phyloP scores from a whole-genome alignment of 352 stramenopile species.

The Globisporangium yorkense region DNA sequence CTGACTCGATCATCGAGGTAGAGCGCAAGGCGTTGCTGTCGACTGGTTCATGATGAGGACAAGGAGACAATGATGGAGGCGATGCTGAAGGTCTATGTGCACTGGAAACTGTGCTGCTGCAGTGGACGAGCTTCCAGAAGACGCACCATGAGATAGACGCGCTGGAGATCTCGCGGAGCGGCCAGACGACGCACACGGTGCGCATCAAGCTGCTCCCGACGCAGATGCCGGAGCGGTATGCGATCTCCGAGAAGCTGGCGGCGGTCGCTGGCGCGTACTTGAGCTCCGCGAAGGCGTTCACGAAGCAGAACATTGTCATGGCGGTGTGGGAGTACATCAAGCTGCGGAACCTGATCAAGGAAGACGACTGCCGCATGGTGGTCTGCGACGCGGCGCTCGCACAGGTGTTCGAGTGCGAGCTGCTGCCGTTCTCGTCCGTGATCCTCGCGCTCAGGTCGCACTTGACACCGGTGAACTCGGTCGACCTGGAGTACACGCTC shows the following conservation, averaged over 20 bases:
- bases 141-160: constrained; percentile 51
- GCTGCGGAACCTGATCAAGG: constrained; percentile 64
- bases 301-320: constrained; percentile 70
- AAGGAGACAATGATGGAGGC: too few relatives aligned
- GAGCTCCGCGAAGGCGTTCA: constrained; percentile 37
- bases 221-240: constrained; percentile 50
- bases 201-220: constrained; percentile 63
- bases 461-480: constrained; percentile 37
- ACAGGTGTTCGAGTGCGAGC: constrained; percentile 60
- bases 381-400: constrained; percentile 47
- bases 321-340: constrained; percentile 80
- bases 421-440: constrained; percentile 63
- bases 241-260: constrained; percentile 41
- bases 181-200: constrained; percentile 45
- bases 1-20: constrained; percentile 64
- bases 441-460: constrained; percentile 64
- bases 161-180: constrained; percentile 45
- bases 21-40: not conserved
- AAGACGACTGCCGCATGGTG: constrained; percentile 73
- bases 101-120: not conserved
- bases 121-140: constrained; percentile 82
- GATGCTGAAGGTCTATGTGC: too few relatives aligned
- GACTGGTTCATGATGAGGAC: not conserved
- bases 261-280: constrained; percentile 35
- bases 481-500: constrained; percentile 63